Evolutionary conservation across 345 rosid genomes (phyloP).

Genomic region (Rhodamnia rubescens): DNA sequence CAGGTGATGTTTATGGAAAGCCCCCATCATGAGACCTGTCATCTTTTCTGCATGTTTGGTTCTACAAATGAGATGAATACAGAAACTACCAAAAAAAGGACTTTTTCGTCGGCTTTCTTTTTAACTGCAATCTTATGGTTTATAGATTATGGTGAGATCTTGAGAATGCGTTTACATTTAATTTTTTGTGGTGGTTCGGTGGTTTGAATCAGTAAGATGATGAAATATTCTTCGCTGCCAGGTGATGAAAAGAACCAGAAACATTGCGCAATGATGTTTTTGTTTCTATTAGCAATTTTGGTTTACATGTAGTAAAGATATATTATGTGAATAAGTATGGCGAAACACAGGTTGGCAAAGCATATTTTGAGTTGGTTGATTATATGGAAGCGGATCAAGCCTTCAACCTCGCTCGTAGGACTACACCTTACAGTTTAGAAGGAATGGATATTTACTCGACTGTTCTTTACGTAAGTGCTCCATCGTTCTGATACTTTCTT

Average conservation of each 20-base stretch:
- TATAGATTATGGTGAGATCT: not conserved
- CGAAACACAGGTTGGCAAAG: constrained; percentile 71
- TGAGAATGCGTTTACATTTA: not conserved
- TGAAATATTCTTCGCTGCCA: not conserved
- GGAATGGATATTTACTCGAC: constrained; percentile 96
- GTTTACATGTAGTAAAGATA: not conserved
- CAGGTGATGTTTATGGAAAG: constrained; percentile 38
- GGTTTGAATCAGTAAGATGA: not conserved
- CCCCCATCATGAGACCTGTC: not conserved
- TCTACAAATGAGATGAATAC: not conserved
- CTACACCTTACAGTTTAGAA: constrained; percentile 85
- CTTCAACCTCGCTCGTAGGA: constrained; percentile 65
- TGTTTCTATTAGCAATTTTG: not conserved
- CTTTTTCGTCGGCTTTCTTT: not conserved
- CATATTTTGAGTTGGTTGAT: constrained; percentile 80
- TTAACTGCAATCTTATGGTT: not conserved
- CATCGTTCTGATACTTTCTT: constrained; percentile 1
- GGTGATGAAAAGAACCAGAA: not conserved
- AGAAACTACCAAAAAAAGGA: not conserved
- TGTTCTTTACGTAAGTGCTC: constrained; percentile 68
- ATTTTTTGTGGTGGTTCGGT: not conserved
- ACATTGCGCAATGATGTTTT: not conserved
- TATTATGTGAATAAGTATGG: not conserved
- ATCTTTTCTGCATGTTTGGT: not conserved
- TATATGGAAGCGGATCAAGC: constrained; percentile 88